Base-by-base conservation (phyloP, 768 basidiomycete species). In the Tulasnella sp. region DNA sequence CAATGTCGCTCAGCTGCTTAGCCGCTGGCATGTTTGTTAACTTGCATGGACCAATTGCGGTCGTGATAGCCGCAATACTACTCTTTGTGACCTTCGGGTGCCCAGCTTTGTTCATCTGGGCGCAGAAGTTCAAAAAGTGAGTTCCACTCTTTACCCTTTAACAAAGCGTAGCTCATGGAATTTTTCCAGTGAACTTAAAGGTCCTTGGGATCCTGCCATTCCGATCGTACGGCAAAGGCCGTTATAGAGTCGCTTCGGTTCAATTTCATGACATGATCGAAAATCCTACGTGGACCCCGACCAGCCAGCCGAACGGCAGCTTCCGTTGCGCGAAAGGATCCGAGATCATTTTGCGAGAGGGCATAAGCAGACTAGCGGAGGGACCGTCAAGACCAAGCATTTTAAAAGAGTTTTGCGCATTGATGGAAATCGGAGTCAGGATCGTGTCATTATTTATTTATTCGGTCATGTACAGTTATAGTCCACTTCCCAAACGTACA, bases 161-260 rank as follows among this genome's bases (percentile, higher is more conserved):
- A 45, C 25, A 45, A 4, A 15, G 37, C 22, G 22, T 38, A 29
- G 1, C 34, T 58, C 42, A 58, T 36, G 36, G 15, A 54, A n/a
- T 9, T 3, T 22, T 12, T n/a, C n/a, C 81, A 95, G 93, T 82
- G 93, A 94, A 84, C 91, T 96, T 82, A 88, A 92, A 77, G 94
- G 94, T 11, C 91, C 93, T 78, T 96, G 94, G 94, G 94, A 96
- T 82, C 91, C 92, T 36, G 93, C 93, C 37, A 87, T 90, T 79
- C 93, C 93, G 11, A 39, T 68, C 22, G 75, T 76, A 39, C 67
- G 75, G 19, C 39, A 49, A 76, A 9, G 19, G 40, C 6, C n/a
- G 0, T 31, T 31, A 34, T 64, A 64, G 29, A 64, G 29, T 12
- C 29, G 58, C 29, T 15, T 8, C 58, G 29, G 14, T 64, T 64